Percentiles rank a stretch among this genome's conserved stretches.
Evolutionary conservation across 345 rosid genomes (phyloP).

Genomic region (Passiflora organensis): DNA sequence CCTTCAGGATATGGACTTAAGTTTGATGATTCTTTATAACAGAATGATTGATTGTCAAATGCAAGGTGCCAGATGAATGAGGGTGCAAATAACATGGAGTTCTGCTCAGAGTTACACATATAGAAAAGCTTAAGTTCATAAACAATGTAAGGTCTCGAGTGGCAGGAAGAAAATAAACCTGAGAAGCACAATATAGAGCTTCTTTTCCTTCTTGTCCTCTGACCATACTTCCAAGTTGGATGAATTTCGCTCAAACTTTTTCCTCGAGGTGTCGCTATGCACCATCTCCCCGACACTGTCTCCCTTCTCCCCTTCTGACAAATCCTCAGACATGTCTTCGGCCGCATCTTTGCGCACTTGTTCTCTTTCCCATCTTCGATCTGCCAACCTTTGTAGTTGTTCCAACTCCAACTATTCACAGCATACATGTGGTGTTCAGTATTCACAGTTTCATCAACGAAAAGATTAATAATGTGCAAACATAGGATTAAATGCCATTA

Average conservation of each 20-base stretch:
- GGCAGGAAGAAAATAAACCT: constrained; percentile 39
- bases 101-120: too few species aligned
- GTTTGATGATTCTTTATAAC: too few species aligned
- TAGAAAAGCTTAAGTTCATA: constrained; percentile 1
- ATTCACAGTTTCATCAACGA: too few species aligned
- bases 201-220: constrained; percentile 87
- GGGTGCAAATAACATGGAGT: too few species aligned
- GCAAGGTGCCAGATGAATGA: too few species aligned
- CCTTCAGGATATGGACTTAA: too few species aligned
- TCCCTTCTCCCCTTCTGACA: constrained; percentile 93
- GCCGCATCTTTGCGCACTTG: constrained; percentile 79
- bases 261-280: constrained; percentile 55
- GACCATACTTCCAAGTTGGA: constrained; percentile 91
- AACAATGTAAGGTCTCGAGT: background rate
- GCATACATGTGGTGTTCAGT: constrained; percentile 5
- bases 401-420: constrained; percentile 67
- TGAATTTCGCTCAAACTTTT: constrained; percentile 50
- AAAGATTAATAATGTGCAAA: too few species aligned
- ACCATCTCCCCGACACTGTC: constrained; percentile 52
- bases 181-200: constrained; percentile 79
- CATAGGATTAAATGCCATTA: too few species aligned
- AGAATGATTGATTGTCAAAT: too few species aligned
- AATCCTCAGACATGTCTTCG: constrained; percentile 86
- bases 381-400: constrained; percentile 52
- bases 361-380: constrained; percentile 69